phyloP scores from a whole-genome alignment of 2,329 filamentous ascomycete genomes.

The Trichothecium sympodiale region DNA sequence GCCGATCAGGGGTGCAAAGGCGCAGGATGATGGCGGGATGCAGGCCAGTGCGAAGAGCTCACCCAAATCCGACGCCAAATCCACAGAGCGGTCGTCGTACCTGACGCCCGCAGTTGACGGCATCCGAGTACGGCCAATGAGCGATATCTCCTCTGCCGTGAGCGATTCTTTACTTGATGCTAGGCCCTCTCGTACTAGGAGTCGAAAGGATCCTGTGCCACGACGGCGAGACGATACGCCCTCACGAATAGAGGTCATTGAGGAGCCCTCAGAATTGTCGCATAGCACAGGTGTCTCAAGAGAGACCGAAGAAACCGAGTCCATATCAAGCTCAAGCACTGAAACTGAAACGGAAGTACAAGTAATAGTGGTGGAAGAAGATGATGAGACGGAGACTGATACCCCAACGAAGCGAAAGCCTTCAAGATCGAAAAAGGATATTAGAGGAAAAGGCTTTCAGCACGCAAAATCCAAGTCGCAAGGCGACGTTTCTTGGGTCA shows the following conservation, averaged over 20 bases:
- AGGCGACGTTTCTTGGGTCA: slow-evolving; percentile 16
- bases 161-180: slow-evolving; percentile 8
- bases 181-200: slow-evolving; percentile 10
- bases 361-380: slow-evolving; percentile 16
- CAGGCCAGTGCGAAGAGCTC: slow-evolving; percentile 3
- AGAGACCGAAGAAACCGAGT: too few species aligned
- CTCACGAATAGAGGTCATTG: slow-evolving; percentile 17
- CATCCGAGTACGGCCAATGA: slow-evolving; percentile 14
- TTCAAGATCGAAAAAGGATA: slow-evolving; percentile 15
- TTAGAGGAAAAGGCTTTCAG: slow-evolving; percentile 13
- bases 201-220: background rate
- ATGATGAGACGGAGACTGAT: slow-evolving; percentile 22
- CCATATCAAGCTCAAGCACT: background rate
- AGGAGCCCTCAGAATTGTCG: slow-evolving; percentile 12
- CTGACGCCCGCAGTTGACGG: slow-evolving; percentile 13
- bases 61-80: background rate
- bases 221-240: slow-evolving; percentile 2
- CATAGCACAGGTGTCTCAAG: slow-evolving; percentile 1
- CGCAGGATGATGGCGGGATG: slow-evolving; percentile 14
- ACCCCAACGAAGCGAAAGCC: slow-evolving; percentile 27
- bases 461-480: slow-evolving; percentile 11
- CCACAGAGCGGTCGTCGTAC: too few species aligned
- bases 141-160: slow-evolving; percentile 1
- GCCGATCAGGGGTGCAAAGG: slow-evolving; percentile 21
- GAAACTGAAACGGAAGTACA: slow-evolving; percentile 15